Evolutionary conservation across 208 protist species (phyloP).

Genomic region (Leishmania major): DNA sequence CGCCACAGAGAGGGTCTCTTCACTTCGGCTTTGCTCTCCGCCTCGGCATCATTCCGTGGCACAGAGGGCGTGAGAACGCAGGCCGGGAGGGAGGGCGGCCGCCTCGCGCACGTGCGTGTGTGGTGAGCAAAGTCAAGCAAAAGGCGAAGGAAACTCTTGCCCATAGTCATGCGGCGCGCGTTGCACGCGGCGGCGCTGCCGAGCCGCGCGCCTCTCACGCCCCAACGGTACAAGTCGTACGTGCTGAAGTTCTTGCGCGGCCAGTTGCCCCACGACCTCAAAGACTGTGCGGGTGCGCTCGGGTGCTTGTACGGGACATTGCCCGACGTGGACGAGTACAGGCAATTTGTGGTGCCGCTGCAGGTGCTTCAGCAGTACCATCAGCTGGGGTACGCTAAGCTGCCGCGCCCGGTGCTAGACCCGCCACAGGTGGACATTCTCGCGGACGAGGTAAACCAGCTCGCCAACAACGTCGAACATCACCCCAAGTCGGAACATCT

Average conservation of each 20-base stretch:
- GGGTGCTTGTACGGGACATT: constrained; percentile 84
- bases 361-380: constrained; percentile 70
- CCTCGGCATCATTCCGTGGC: background rate
- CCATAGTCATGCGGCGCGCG: constrained; percentile 6
- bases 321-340: constrained; percentile 86
- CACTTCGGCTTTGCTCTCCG: background rate
- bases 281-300: constrained; percentile 80
- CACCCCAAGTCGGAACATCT: constrained; percentile 80
- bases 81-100: background rate
- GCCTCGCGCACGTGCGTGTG: background rate
- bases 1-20: background rate
- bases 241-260: constrained; percentile 82
- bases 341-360: constrained; percentile 73
- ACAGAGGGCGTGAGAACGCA: background rate
- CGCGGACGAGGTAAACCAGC: constrained; percentile 76
- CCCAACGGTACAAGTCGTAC: constrained; percentile 65
- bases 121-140: background rate
- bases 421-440: constrained; percentile 79
- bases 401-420: constrained; percentile 64
- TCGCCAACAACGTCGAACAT: constrained; percentile 87
- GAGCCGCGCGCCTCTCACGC: background rate
- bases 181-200: constrained; percentile 1
- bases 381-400: constrained; percentile 80
- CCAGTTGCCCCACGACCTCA: constrained; percentile 77
- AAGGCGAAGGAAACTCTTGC: background rate